Evolutionary conservation across 2,329 filamentous ascomycete genomes (phyloP).

Genomic region (Cyclaneusma minus): DNA sequence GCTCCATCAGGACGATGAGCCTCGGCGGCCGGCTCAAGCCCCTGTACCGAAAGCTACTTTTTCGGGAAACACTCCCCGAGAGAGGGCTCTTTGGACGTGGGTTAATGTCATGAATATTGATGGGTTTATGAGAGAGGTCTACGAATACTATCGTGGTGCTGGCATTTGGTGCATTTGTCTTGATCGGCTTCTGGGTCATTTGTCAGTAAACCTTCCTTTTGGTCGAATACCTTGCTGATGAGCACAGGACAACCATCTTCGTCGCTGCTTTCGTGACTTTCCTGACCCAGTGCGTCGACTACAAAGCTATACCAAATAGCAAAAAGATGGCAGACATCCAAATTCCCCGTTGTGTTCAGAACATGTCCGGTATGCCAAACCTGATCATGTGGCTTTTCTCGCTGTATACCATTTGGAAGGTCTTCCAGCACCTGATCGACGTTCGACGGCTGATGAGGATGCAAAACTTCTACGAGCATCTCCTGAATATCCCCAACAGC

Average conservation of each 20-base stretch:
- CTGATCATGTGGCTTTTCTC: constrained; percentile 48
- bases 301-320: constrained; percentile 39
- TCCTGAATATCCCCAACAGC: constrained; percentile 50
- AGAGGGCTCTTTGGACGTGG: constrained; percentile 59
- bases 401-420: constrained; percentile 46
- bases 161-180: constrained; percentile 57
- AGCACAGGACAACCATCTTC: constrained; percentile 43
- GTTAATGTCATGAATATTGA: constrained; percentile 58
- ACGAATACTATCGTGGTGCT: constrained; percentile 50
- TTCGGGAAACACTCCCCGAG: constrained; percentile 36
- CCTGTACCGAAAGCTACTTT: constrained; percentile 32
- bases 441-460: constrained; percentile 44
- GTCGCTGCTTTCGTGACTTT: constrained; percentile 54
- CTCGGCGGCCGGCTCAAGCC: constrained; percentile 27
- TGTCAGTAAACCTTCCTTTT: constrained; percentile 25
- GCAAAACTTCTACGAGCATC: constrained; percentile 54
- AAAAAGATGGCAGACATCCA: constrained; percentile 32
- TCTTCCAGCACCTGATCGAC: constrained; percentile 40
- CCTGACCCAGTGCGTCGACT: constrained; percentile 54
- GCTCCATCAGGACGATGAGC: constrained; percentile 24
- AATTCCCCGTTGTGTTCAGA: constrained; percentile 45
- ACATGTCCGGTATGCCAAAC: constrained; percentile 41
- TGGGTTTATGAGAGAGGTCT: constrained; percentile 52
- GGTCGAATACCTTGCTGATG: constrained; percentile 5
- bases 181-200: constrained; percentile 35